Percentiles rank a stretch among this genome's conserved stretches.
These are phyloP conservation scores for Phytophthora colocasiae DNA, from an alignment of 352 stramenopile species.

Conservation along the genomic window DNA sequence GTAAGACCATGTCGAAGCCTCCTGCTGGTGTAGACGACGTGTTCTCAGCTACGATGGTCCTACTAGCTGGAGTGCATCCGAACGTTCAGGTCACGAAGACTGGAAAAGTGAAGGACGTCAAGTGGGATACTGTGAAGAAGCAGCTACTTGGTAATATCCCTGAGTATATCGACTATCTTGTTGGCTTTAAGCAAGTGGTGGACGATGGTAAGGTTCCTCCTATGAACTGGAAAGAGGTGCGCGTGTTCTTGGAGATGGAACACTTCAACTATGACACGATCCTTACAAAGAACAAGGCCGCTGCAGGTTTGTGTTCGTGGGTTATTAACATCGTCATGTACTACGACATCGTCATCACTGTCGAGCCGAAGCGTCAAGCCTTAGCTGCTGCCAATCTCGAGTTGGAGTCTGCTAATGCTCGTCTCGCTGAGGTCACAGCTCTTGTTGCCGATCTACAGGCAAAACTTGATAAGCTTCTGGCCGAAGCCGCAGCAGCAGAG, in stretches of 20 bases:
- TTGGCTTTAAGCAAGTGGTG: conserved; percentile 94
- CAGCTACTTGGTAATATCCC: conserved; percentile 95
- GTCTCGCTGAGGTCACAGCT: conserved; percentile 87
- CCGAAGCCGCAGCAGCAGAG: conserved; percentile 91
- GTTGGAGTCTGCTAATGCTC: conserved; percentile 91
- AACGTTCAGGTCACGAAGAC: conserved; percentile 94
- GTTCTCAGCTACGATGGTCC: conserved; percentile 93
- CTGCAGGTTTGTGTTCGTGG: conserved; percentile 94
- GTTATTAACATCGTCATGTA: conserved; percentile 98
- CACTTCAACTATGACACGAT: conserved; percentile 97
- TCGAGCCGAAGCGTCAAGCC: conserved; percentile 95
- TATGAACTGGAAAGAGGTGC: conserved; percentile 95
- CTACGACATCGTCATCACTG: conserved; percentile 96
- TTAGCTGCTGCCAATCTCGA: conserved; percentile 92
- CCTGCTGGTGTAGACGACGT: conserved; percentile 95
- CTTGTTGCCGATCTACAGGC: conserved; percentile 93
- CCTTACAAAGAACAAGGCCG: conserved; percentile 94
- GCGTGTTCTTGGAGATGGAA: conserved; percentile 93
- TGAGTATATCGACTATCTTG: conserved; percentile 96
- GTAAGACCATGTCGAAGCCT: conserved; percentile 97
- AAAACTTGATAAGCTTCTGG: conserved; percentile 93
- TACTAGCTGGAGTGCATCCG: conserved; percentile 95
- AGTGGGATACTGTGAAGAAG: conserved; percentile 96
- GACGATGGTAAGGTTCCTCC: conserved; percentile 93
- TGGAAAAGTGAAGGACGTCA: conserved; percentile 96